These are phyloP conservation scores for Tetradesmus lagerheimii DNA, from an alignment of 139 green algal genomes.

Conservation along the genomic window DNA sequence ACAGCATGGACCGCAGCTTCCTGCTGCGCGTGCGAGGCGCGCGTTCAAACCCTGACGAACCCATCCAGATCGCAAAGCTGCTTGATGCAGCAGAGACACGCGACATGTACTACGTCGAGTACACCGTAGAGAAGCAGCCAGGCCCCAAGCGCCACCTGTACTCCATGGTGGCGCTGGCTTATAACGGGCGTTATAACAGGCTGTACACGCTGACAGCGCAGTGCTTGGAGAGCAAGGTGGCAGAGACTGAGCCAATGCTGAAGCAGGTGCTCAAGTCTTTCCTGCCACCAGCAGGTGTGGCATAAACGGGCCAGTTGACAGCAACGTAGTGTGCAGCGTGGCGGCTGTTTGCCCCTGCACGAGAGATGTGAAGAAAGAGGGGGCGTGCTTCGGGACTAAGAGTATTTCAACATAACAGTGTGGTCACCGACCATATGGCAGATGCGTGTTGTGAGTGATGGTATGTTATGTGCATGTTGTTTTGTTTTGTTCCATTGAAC, in stretches of 20 bases:
- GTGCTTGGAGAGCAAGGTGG: constrained; percentile 57
- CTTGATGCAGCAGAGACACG: constrained; percentile 34
- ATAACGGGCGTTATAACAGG: constrained; percentile 58
- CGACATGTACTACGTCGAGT: constrained; percentile 48
- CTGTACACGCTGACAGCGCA: constrained; percentile 68
- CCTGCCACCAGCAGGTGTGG: neutral
- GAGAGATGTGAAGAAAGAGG: too few relatives aligned
- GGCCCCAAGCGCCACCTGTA: constrained; percentile 58
- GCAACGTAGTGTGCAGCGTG: neutral
- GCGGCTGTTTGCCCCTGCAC: neutral
- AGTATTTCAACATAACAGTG: too few relatives aligned
- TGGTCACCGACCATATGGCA: too few relatives aligned
- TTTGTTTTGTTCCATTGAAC: neutral
- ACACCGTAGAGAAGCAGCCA: constrained; percentile 48
- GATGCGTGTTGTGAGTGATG: too few relatives aligned
- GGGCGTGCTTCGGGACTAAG: too few relatives aligned
- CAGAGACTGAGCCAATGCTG: constrained; percentile 43
- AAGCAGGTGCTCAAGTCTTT: constrained; percentile 36
- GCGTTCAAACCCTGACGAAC: constrained; percentile 26
- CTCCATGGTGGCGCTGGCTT: constrained; percentile 50
- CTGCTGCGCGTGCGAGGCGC: constrained; percentile 43
- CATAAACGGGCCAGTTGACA: neutral
- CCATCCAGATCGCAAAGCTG: constrained; percentile 61
- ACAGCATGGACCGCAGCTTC: constrained; percentile 59
- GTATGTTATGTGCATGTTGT: neutral